Evolutionary conservation across 129 eudicot genomes (phyloP), one percentile per base, ranked within the genome.

Genomic region (Tagetes patula): DNA sequence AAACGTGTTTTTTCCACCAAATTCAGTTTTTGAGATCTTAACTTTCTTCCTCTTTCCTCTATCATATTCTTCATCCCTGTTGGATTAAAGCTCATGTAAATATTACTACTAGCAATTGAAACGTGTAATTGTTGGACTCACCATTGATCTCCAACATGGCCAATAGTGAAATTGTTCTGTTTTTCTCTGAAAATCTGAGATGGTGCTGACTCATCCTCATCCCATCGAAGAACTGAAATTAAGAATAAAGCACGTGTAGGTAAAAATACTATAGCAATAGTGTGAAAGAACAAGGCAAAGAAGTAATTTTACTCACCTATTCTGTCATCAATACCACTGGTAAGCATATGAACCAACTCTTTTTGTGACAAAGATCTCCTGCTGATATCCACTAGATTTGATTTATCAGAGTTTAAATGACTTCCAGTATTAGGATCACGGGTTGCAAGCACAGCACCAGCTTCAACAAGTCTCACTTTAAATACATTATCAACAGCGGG

Each of bases 1-100:
- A 82, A 90, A 88, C 13, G 78, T 83, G 75, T 90, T 94, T 58
- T 82, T 82, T 7, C 96, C 96, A 68, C 77, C 91, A 48, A 90
- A 94, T 48, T 48, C 72, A 6, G 82, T 49, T 63, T 73, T 81
- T 52, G 81, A 33, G 34, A 53, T 74, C 73, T 85, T 79, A 11
- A 90, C 79, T 82, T 85, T 94, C 90, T 86, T 94, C 75, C 84
- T 85, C 84, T 82, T 88, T 54, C 99, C 99, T 50, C 75, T 67
- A 80, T 94, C 97, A 62, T 94, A 94, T 59, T 86, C 97, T 69
- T 94, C 91, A 66, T 94, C 96, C 97, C 99, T 94, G 88, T 55
- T 70, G 40, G 33, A 64, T 43, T 1, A 52, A 37, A 49, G 45
- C 61, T 69, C 62, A 61, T 61, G n/a, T 14, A 38, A 6, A 40